Evolutionary conservation across 352 stramenopile genomes (phyloP).

Genomic region (Blastocystis hominis): DNA sequence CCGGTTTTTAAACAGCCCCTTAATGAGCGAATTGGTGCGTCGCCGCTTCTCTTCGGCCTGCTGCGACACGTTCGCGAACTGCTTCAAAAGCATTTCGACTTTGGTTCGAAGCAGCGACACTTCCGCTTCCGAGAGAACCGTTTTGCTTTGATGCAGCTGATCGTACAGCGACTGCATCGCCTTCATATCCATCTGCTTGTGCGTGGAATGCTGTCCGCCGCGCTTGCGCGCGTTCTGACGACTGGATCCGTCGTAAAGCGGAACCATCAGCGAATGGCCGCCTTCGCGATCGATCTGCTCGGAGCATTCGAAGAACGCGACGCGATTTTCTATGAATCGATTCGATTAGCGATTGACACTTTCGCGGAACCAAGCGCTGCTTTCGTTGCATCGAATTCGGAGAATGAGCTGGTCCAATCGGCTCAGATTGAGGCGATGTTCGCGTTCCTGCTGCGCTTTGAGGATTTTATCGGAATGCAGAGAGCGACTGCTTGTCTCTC

Average conservation of each 20-base stretch:
- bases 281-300: background rate
- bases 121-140: background rate
- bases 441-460: background rate
- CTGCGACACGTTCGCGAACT: background rate
- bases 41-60: background rate
- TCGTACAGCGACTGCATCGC: background rate
- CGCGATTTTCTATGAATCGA: background rate
- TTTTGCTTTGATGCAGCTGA: background rate
- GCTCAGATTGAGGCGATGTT: background rate
- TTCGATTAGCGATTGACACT: background rate
- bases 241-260: background rate
- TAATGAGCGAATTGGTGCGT: background rate
- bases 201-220: background rate
- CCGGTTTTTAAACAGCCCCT: background rate
- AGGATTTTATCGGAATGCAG: background rate
- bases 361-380: background rate
- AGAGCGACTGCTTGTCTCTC: background rate
- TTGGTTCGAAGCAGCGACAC: background rate
- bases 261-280: background rate
- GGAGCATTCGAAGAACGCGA: background rate
- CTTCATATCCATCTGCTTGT: background rate
- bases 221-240: background rate
- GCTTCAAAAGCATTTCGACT: background rate
- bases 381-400: background rate
- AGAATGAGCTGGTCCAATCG: background rate